Base-by-base conservation (phyloP, 129 eudicot genomes). In the Saussurea involucrata region DNA sequence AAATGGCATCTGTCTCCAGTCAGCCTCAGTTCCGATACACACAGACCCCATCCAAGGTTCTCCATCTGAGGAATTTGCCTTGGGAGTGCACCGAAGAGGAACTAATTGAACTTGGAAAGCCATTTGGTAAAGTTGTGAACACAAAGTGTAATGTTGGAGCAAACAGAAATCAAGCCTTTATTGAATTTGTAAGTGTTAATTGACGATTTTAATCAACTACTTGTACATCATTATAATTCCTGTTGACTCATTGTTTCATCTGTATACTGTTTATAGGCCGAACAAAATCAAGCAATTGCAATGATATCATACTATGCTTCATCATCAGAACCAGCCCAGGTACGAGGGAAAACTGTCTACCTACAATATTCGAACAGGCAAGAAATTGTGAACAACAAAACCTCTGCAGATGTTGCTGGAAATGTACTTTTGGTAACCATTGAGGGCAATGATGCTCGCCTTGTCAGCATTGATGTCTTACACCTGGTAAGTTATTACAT, bases 41-140 rank as follows among this genome's bases (percentile, higher is more conserved):
- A 24, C 98, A 91, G 80, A 85, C 96, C 29, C 97, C 98, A 6
- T 95, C 97, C 0, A 91, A 88, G 86, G 98, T 95, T 76, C 96
- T 95, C 37, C 98, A 91, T 76, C 73, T 91, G 81, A 89, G 98
- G 82, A 95, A 95, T 87, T 83, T 95, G 86, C 97, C 92, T 32
- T 95, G 97, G 97, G 98, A 95, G 84, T 95, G 98, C 69, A 89
- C 92, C 0, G 96, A 95, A 82, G 98, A 95, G 82, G 97, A 92
- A 27, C 76, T 95, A 46, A 76, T 92, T 31, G 98, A 91, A 60
- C 82, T 95, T 31, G 96, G 97, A 49, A 91, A 88, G 74, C 98
- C 97, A 0, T 95, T 95, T 74, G 98, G 98, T 61, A 88, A 84
- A 83, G 97, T 95, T 78, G 97, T 95, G 4, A 95, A 92, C 83